These are phyloP conservation scores for Quercus parvula DNA, from an alignment of 306 rosid species.

Conservation along the genomic window DNA sequence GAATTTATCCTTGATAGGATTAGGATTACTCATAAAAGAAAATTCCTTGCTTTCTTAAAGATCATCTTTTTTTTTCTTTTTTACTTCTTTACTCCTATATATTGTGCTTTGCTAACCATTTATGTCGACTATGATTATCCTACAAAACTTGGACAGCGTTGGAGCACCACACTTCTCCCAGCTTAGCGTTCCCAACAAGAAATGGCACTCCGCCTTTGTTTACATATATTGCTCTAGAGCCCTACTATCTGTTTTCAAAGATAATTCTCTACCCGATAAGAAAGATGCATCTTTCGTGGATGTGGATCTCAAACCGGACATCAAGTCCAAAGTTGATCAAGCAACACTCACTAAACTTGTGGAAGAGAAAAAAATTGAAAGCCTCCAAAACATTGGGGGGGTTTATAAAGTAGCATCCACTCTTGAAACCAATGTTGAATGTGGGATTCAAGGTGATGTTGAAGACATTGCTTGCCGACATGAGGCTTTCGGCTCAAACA, in stretches of 20 bases:
- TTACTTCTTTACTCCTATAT: neutral
- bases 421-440: conserved; percentile 18
- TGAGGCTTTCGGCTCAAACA: conserved; percentile 17
- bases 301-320: conserved; percentile 7
- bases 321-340: conserved; percentile 23
- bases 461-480: neutral
- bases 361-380: conserved; percentile 26
- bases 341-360: conserved; percentile 21
- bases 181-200: conserved; percentile 19
- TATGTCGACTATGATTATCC: conserved; percentile 9
- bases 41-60: too few relatives aligned
- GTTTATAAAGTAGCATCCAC: conserved; percentile 24
- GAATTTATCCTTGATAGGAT: too few relatives aligned
- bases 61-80: neutral
- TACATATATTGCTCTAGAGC: conserved; percentile 52
- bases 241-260: conserved; percentile 8
- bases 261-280: neutral
- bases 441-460: conserved; percentile 3
- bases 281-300: neutral
- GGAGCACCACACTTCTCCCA: neutral
- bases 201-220: conserved; percentile 48
- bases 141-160: conserved; percentile 1
- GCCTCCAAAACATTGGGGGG: conserved; percentile 29
- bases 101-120: neutral
- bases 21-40: too few relatives aligned